These are phyloP conservation scores for Yamagishiella unicocca DNA, from an alignment of 139 green algal genomes.

Conservation along the genomic window DNA sequence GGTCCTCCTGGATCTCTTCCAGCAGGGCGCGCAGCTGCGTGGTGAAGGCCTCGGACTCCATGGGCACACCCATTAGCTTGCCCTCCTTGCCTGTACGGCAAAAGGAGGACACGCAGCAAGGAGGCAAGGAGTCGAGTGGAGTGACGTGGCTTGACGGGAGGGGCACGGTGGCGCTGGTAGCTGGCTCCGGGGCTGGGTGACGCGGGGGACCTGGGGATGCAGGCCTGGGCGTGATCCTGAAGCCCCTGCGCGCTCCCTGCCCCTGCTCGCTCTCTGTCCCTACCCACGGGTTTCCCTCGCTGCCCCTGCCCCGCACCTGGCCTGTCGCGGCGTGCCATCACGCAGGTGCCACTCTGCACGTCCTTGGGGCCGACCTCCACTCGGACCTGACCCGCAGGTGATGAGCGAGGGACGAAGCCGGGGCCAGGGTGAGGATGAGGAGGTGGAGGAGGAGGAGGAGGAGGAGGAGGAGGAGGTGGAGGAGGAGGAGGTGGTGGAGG, in stretches of 20 bases:
- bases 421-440: no score
- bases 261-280: no score
- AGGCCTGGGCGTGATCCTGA: no score
- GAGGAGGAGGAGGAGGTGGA: not conserved
- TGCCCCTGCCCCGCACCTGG: constrained; percentile 60
- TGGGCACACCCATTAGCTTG: constrained; percentile 93
- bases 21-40: constrained; percentile 68
- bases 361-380: constrained; percentile 94
- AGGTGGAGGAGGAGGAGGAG: no score
- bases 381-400: no score
- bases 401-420: no score
- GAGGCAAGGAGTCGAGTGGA: not conserved
- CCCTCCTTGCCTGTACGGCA: constrained; percentile 90
- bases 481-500: not conserved
- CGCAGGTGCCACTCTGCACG: constrained; percentile 83
- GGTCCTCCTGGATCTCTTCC: constrained; percentile 62
- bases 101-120: not conserved
- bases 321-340: constrained; percentile 85
- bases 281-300: no score
- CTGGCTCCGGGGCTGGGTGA: no score
- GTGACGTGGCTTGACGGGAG: not conserved
- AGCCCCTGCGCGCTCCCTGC: no score
- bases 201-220: no score
- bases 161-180: no score
- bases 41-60: constrained; percentile 88